Evolutionary conservation across 352 stramenopile species (phyloP).

Genomic region (Pythium utonaiense): DNA sequence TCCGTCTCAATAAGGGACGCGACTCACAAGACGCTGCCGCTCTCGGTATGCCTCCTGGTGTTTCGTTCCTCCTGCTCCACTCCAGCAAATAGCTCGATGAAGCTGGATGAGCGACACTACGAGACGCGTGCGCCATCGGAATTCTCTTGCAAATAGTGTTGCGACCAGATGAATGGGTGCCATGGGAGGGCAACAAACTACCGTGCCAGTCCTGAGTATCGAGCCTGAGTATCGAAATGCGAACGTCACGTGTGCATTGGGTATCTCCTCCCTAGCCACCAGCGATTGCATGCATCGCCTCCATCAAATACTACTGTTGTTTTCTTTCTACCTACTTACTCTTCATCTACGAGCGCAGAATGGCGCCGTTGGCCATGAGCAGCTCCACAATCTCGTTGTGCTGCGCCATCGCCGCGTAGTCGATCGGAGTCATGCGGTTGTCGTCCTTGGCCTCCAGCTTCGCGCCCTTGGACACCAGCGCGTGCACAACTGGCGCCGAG

Average conservation of each 20-base stretch:
- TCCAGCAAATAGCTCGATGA: too few relatives aligned
- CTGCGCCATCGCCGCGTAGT: constrained; percentile 26
- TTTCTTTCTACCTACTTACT: not conserved
- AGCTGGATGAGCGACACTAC: too few relatives aligned
- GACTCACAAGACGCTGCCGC: too few relatives aligned
- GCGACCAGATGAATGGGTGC: not conserved
- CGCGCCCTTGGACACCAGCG: constrained; percentile 19
- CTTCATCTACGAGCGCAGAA: constrained; percentile 20
- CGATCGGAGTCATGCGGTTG: constrained; percentile 32
- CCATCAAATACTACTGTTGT: constrained; percentile 4
- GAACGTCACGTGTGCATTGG: not conserved
- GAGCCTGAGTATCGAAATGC: too few relatives aligned
- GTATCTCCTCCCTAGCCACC: not conserved
- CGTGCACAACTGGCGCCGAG: constrained; percentile 14
- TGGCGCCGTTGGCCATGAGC: constrained; percentile 28
- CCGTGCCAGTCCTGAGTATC: too few relatives aligned
- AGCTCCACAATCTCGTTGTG: constrained; percentile 29
- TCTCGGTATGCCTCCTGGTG: too few relatives aligned
- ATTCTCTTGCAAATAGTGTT: too few relatives aligned
- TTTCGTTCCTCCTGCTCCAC: too few relatives aligned
- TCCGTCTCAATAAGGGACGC: too few relatives aligned
- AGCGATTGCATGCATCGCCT: not conserved
- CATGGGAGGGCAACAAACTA: too few relatives aligned
- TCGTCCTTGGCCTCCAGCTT: constrained; percentile 27
- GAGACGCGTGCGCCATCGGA: too few relatives aligned